Evolutionary conservation across 2,329 filamentous ascomycete species (phyloP), one percentile per base, ranked within the genome.

Genomic region (Neofusicoccum laricinum): DNA sequence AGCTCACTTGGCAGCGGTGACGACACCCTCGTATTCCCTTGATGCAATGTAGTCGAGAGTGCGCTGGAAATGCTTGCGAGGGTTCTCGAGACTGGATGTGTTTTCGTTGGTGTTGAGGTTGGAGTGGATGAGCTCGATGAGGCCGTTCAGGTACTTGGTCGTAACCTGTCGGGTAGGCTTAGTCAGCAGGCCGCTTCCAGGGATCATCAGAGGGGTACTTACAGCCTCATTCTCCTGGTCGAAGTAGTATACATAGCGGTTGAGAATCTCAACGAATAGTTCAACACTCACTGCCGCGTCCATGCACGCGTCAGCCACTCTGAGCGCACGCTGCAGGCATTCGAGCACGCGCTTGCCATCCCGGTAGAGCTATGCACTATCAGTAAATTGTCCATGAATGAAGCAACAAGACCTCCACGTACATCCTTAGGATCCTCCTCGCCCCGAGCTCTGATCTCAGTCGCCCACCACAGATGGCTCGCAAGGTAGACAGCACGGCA

Each of bases 171-270:
- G 36, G 6, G 11, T 38, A 38, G 36, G 36, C 36, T 38, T 30
- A 36, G 43, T 61, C 34, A 61, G 19, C 11, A 15, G 25, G 14
- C 3, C 8, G 8, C 17, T n/a, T 8, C 25, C 11, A 34, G 2
- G 14, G 5, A 51, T 32, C 4, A n/a, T 40, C 12, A 43, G n/a
- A n/a, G 21, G 50, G 11, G 38, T 30, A 77, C 84, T 79, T 77
- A 86, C 95, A 69, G 93, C 93, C 80, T 99, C 95, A 78, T 99
- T 99, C 75, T 97, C 92, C 77, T 99, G 94, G 78, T 99, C 95
- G 80, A 97, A 99, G 81, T 98, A 99, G 78, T 99, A 99, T 61
- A 98, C 93, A 76, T 99, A 99, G 77, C 95, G 88, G 77, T 99
- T 97, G 64, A 99, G 82, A 68, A 99, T 99, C 80, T 99, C 95